Conservation (phyloP, 192 early-diverging fungal genomes). For the Backusella liffmaniae region DNA sequence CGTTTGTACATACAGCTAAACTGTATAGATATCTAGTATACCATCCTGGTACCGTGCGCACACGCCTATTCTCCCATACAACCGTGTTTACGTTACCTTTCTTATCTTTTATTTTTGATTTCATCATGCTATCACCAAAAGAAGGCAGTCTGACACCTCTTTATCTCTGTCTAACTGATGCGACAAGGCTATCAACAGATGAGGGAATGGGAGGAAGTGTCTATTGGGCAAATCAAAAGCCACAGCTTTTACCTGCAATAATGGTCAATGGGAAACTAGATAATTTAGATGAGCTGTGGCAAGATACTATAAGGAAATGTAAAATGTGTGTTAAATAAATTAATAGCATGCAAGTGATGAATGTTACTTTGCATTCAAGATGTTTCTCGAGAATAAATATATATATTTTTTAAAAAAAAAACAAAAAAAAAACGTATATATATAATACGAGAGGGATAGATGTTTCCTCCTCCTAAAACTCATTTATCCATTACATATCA, state of each 20-base stretch:
- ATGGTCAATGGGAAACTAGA: background rate
- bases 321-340: background rate
- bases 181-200: background rate
- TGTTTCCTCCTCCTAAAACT: background rate
- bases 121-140: constrained; percentile 16
- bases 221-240: constrained; percentile 8
- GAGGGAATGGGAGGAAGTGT: background rate
- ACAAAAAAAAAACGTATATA: background rate
- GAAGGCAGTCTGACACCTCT: constrained; percentile 18
- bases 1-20: background rate
- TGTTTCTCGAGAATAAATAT: background rate
- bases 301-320: background rate
- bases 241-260: background rate
- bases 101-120: background rate
- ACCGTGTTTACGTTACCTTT: background rate
- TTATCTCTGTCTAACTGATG: background rate
- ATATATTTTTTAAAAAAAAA: background rate
- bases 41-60: constrained; percentile 17
- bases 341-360: background rate
- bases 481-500: background rate
- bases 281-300: constrained; percentile 1
- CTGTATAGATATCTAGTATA: background rate
- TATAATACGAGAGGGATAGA: background rate
- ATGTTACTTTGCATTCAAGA: background rate
- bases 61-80: constrained; percentile 9